A percentile compares a stretch with the other conserved stretches of the same genome.
phyloP scores from a whole-genome alignment of 495 filamentous ascomycete genomes.

The Mycothermus thermophilus region DNA sequence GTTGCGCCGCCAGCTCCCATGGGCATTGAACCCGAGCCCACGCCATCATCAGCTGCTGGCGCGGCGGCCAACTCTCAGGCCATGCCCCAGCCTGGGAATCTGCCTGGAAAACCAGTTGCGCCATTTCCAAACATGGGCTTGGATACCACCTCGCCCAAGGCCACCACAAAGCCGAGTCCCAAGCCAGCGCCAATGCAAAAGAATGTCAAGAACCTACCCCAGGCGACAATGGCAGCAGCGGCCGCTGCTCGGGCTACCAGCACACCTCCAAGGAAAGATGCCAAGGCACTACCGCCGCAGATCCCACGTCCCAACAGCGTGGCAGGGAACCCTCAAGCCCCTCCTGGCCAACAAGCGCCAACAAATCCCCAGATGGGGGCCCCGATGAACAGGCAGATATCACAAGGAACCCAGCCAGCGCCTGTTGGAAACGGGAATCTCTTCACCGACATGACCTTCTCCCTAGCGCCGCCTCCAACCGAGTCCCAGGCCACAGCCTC shows the following conservation, averaged over 20 bases:
- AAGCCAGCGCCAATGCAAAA: no score
- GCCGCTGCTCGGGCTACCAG: slow-evolving; percentile 9
- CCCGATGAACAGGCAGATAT: no score
- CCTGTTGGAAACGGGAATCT: slow-evolving; percentile 13
- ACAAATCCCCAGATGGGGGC: no score
- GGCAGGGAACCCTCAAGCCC: slow-evolving; percentile 2
- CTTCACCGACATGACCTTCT: slow-evolving; percentile 35
- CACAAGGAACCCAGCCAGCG: no score
- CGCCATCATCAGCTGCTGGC: no score
- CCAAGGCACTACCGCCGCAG: slow-evolving; percentile 22
- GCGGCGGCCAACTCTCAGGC: no score
- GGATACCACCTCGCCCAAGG: slow-evolving; percentile 15
- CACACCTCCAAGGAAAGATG: slow-evolving; percentile 20
- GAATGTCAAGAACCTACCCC: slow-evolving; percentile 9
- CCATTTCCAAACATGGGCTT: slow-evolving; percentile 37
- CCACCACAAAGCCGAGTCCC: slow-evolving; percentile 9
- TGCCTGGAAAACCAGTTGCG: slow-evolving; percentile 27
- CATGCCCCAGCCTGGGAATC: slow-evolving; percentile 13
- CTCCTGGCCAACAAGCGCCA: background rate
- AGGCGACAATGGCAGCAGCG: slow-evolving; percentile 5
- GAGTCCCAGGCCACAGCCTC: slow-evolving; percentile 12
- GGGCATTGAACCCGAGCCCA: slow-evolving; percentile 15
- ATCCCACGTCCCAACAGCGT: slow-evolving; percentile 13
- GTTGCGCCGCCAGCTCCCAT: slow-evolving; percentile 28
- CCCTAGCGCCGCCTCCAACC: slow-evolving; percentile 22